Conservation (phyloP, 2,329 filamentous ascomycete species). For the Aphanoascus verrucosus region DNA sequence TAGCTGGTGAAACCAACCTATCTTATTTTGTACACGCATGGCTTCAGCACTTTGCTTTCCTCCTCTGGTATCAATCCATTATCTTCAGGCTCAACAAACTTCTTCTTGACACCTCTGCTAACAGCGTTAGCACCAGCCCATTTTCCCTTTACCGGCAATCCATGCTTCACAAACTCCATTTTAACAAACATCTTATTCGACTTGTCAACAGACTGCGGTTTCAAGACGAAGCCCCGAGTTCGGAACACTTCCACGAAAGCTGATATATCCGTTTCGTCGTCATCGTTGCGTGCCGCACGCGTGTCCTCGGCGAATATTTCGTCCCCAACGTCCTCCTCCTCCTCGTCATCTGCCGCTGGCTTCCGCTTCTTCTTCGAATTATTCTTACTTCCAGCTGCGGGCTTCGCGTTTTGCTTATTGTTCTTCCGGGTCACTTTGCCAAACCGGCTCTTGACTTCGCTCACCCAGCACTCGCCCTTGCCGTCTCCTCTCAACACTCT, state of each 20-base stretch:
- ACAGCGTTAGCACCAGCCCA: slow-evolving; percentile 31
- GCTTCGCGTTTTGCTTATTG: slow-evolving; percentile 36
- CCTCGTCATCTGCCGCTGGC: slow-evolving; percentile 39
- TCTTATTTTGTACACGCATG: slow-evolving; percentile 89
- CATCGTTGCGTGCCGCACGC: slow-evolving; percentile 51
- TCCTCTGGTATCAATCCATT: slow-evolving; percentile 48
- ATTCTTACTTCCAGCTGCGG: slow-evolving; percentile 41
- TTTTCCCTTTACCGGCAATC: slow-evolving; percentile 64
- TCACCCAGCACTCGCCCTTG: slow-evolving; percentile 79
- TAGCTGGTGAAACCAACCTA: slow-evolving; percentile 30
- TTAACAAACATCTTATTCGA: slow-evolving; percentile 97
- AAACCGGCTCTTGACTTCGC: slow-evolving; percentile 93
- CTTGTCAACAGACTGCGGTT: slow-evolving; percentile 62
- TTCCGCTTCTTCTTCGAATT: slow-evolving; percentile 31
- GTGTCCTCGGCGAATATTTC: slow-evolving; percentile 43
- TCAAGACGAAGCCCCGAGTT: slow-evolving; percentile 74
- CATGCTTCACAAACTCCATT: slow-evolving; percentile 88
- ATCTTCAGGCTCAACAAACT: slow-evolving; percentile 50
- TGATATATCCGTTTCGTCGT: slow-evolving; percentile 71
- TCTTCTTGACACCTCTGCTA: slow-evolving; percentile 33
- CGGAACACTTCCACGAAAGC: slow-evolving; percentile 76
- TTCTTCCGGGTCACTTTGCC: slow-evolving; percentile 45
- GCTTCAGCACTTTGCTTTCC: slow-evolving; percentile 69
- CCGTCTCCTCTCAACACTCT: slow-evolving; percentile 80
- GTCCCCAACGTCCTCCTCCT: slow-evolving; percentile 46